Evolutionary conservation across 306 rosid genomes (phyloP).

Genomic region (Erythrophleum fordii): DNA sequence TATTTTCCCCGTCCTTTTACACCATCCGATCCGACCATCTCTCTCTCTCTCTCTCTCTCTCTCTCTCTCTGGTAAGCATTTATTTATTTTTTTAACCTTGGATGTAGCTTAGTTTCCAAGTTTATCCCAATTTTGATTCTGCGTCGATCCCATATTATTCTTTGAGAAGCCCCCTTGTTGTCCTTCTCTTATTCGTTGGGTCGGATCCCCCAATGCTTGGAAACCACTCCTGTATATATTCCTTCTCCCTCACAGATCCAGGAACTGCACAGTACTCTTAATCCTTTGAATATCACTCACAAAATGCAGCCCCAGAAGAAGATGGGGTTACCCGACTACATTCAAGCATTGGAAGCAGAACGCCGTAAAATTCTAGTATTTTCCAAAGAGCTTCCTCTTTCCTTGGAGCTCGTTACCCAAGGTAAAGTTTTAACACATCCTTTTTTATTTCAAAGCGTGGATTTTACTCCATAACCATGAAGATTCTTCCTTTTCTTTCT

Average conservation of each 20-base stretch:
- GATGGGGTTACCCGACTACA: constrained; percentile 56
- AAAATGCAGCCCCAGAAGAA: constrained; percentile 57
- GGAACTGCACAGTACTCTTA: not conserved
- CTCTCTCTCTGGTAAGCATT: not conserved
- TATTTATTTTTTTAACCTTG: not conserved
- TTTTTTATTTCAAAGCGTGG: not conserved
- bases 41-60: constrained; percentile 28
- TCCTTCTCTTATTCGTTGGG: constrained; percentile 29
- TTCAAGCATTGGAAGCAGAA: constrained; percentile 70
- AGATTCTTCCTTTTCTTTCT: not conserved
- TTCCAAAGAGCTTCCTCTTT: constrained; percentile 82
- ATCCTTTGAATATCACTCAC: constrained; percentile 41
- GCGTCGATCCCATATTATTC: constrained; percentile 67
- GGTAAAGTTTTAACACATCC: constrained; percentile 41
- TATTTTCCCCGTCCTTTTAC: constrained; percentile 37
- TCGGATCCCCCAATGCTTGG: constrained; percentile 49
- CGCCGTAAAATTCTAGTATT: constrained; percentile 70
- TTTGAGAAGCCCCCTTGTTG: constrained; percentile 17
- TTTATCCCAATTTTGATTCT: constrained; percentile 73
- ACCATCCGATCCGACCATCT: constrained; percentile 18
- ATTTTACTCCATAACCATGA: not conserved
- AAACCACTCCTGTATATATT: constrained; percentile 6
- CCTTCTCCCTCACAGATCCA: not conserved
- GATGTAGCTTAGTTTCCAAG: constrained; percentile 40
- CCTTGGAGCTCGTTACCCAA: constrained; percentile 73